Evolutionary conservation across 306 rosid species (phyloP).

Genomic region (Fagus crenata): DNA sequence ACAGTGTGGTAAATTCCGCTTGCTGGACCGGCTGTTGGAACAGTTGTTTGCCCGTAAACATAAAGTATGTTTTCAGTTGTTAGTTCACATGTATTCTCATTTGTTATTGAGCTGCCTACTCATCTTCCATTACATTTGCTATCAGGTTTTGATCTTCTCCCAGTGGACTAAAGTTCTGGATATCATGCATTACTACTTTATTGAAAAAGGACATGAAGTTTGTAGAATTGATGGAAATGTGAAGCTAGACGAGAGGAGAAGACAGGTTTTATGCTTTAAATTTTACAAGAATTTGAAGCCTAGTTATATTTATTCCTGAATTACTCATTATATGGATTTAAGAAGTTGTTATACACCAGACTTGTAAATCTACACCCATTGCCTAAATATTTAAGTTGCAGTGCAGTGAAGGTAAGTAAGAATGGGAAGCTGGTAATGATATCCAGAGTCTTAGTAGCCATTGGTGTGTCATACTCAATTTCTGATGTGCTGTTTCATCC

Average conservation of each 20-base stretch:
- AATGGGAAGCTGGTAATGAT: background rate
- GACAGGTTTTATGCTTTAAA: slow-evolving; percentile 57
- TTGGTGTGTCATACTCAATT: background rate
- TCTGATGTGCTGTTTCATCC: background rate
- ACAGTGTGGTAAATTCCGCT: slow-evolving; percentile 82
- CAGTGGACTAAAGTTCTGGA: slow-evolving; percentile 89
- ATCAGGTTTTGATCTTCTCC: slow-evolving; percentile 85
- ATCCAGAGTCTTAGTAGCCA: background rate
- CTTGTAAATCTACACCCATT: background rate
- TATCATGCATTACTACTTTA: slow-evolving; percentile 89
- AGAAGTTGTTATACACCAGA: background rate
- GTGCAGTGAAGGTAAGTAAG: background rate
- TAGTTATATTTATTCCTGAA: background rate
- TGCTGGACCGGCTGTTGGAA: slow-evolving; percentile 76
- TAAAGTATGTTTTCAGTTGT: slow-evolving; percentile 51
- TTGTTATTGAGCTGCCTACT: slow-evolving; percentile 28
- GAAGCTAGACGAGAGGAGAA: slow-evolving; percentile 73
- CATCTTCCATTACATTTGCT: slow-evolving; percentile 27
- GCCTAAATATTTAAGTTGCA: background rate
- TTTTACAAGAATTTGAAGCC: slow-evolving; percentile 3
- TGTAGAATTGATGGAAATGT: slow-evolving; percentile 87
- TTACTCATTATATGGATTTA: background rate
- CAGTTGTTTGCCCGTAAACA: slow-evolving; percentile 63
- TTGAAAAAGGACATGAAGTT: slow-evolving; percentile 79
- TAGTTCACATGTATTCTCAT: slow-evolving; percentile 17